A percentile compares a stretch with the other conserved stretches of the same genome.
phyloP scores from a whole-genome alignment of 2,329 filamentous ascomycete genomes.

The Diplodia corticola region DNA sequence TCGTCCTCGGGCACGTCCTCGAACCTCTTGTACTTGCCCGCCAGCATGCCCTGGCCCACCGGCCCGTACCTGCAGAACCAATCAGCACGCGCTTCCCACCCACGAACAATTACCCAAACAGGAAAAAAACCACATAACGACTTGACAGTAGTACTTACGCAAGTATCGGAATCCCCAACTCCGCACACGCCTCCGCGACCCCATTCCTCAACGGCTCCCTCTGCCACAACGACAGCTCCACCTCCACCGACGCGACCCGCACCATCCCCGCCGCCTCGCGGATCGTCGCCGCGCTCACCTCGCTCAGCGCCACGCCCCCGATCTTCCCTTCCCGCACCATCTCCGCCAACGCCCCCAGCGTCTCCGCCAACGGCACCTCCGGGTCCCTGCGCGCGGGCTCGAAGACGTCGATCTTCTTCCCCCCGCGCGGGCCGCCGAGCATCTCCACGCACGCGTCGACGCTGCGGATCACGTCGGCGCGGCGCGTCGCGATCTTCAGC shows the following conservation, averaged over 20 bases:
- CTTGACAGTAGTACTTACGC: no score
- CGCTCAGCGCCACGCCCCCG: constrained; percentile 49
- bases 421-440: neutral
- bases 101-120: no score
- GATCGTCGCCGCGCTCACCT: constrained; percentile 49
- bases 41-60: constrained; percentile 42
- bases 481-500: neutral
- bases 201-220: constrained; percentile 61
- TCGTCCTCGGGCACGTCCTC: constrained; percentile 60
- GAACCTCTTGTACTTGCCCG: constrained; percentile 45
- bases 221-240: constrained; percentile 60
- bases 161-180: constrained; percentile 67
- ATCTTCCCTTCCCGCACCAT: constrained; percentile 44
- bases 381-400: neutral
- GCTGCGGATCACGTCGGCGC: neutral
- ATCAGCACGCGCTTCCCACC: no score
- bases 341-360: constrained; percentile 27
- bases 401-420: neutral
- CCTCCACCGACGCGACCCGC: constrained; percentile 60
- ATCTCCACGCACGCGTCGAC: neutral
- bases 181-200: constrained; percentile 57
- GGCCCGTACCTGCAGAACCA: constrained; percentile 58
- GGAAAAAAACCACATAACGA: no score
- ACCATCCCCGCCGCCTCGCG: constrained; percentile 52
- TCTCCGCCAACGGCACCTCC: neutral